A percentile compares a stretch with the other conserved stretches of the same genome.
Conservation (phyloP, 495 filamentous ascomycete species). For the Aspergillus bertholletiae region DNA sequence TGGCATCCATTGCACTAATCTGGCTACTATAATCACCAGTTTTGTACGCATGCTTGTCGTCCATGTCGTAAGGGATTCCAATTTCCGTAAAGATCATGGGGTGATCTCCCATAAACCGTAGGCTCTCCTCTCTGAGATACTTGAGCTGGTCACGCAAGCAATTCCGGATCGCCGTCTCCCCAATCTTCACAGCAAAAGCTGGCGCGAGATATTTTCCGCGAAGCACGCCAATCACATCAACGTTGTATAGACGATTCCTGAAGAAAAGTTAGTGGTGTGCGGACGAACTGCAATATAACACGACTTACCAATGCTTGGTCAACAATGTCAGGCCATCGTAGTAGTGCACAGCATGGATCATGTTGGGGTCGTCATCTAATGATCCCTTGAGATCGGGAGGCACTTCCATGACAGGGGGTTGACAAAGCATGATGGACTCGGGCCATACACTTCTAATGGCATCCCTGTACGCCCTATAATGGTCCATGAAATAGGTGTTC, state of each 20-base stretch:
- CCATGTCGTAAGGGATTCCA: constrained; percentile 98
- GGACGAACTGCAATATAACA: neutral
- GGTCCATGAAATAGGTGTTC: constrained; percentile 81
- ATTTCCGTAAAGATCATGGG: constrained; percentile 93
- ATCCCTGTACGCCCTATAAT: constrained; percentile 73
- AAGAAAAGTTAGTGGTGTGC: constrained; percentile 6
- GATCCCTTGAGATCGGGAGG: constrained; percentile 87
- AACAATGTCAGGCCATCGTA: constrained; percentile 96
- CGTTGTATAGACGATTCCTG: constrained; percentile 90
- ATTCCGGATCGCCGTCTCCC: constrained; percentile 93
- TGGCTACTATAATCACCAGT: constrained; percentile 97
- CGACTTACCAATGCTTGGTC: constrained; percentile 85
- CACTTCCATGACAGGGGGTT: constrained; percentile 87
- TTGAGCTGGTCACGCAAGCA: constrained; percentile 90
- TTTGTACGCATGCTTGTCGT: constrained; percentile 88
- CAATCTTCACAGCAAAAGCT: constrained; percentile 85
- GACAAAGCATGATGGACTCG: constrained; percentile 81
- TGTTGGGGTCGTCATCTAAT: constrained; percentile 78
- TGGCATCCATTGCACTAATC: constrained; percentile 92
- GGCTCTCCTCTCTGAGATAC: constrained; percentile 83
- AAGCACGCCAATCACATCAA: constrained; percentile 90
- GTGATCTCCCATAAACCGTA: constrained; percentile 83
- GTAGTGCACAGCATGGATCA: constrained; percentile 92
- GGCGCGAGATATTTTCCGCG: constrained; percentile 84
- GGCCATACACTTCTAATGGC: constrained; percentile 72